Evolutionary conservation across 2,329 filamentous ascomycete genomes (phyloP), one percentile per base, ranked within the genome.

Genomic region (Coniochaeta hoffmannii): DNA sequence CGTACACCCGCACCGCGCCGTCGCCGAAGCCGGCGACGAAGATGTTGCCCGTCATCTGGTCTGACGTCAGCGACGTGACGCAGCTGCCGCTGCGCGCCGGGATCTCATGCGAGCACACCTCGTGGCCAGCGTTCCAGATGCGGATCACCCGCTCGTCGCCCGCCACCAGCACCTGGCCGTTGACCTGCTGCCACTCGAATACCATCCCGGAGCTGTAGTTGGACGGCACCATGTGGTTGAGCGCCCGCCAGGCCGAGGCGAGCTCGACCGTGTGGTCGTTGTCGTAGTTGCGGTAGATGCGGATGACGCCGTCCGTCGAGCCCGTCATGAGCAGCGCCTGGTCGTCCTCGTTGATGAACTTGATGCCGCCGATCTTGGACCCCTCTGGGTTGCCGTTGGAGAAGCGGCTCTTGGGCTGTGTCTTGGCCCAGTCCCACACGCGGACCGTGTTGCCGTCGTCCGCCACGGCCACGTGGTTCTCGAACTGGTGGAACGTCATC

Each of bases 151-250:
- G 89, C 54, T 97, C 90, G 68, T 99, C 94, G 46, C 94, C 94
- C 11, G 94, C 94, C 31, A 97, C 94, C n/a, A 99, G 80, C 8
- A 96, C 87, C 58, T 90, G 89, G 8, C 94, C 94, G 62, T 90
- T 90, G n/a, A 95, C 92, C 73, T 99, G 94, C 69, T 97, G 93
- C 94, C 94, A 99, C 69, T 99, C 93, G 68, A 97, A 95, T 26
- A 97, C 93, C 72, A 99, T 87, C 22, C 94, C 94, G 1, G 92
- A 92, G 69, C 96, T 96, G 65, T 92, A 88, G 65, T 93, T 96
- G 69, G 90, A 96, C 4, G 92, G 90, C 6, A 97, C 88, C 68
- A 97, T 88, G 71, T 99, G 90, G 12, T 90, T 96, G 57, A 99
- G 74, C 4, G 94, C 94, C 50, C 94, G 85, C 84, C 95, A 97